A percentile compares a stretch with the other conserved stretches of the same genome.
These are phyloP conservation scores for Pleurostoma richardsiae DNA, from an alignment of 2,329 filamentous ascomycete genomes.

Conservation along the genomic window DNA sequence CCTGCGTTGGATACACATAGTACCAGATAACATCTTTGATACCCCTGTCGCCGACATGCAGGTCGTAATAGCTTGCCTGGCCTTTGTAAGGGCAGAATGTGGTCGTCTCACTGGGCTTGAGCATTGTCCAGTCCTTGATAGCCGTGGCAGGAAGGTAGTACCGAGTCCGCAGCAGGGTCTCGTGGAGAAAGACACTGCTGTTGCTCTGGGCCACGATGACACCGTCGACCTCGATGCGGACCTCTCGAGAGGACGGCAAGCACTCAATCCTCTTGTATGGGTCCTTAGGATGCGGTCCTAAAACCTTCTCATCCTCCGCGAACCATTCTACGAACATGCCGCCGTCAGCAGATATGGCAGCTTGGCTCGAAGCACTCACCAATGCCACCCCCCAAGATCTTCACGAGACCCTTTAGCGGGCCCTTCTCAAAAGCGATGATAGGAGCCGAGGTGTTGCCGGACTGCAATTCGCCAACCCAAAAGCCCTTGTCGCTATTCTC, in stretches of 20 bases:
- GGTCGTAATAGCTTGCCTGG: constrained; percentile 55
- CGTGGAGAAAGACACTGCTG: constrained; percentile 49
- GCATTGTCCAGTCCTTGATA: constrained; percentile 32
- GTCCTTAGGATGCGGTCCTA: constrained; percentile 54
- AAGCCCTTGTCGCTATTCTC: constrained; percentile 7
- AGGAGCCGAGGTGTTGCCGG: constrained; percentile 10
- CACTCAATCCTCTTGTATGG: constrained; percentile 62
- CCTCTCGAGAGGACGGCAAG: constrained; percentile 44
- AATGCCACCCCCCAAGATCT: constrained; percentile 7
- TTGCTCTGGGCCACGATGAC: constrained; percentile 38
- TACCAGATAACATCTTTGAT: constrained; percentile 55
- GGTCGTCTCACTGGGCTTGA: constrained; percentile 44
- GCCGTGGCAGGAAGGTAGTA: constrained; percentile 54
- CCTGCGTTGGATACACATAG: constrained; percentile 51
- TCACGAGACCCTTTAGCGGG: constrained; percentile 13
- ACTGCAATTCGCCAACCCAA: constrained; percentile 12
- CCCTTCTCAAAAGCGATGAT: constrained; percentile 11
- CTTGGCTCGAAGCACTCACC: constrained; percentile 10
- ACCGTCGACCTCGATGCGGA: constrained; percentile 45
- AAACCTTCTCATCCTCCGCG: constrained; percentile 26
- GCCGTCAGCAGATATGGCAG: neutral
- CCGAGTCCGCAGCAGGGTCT: constrained; percentile 53
- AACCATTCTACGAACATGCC: constrained; percentile 26
- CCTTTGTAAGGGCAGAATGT: constrained; percentile 66
- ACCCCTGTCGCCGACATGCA: constrained; percentile 38